Base-by-base conservation (phyloP, 2,329 filamentous ascomycete species). In the Metarhizium sp. region DNA sequence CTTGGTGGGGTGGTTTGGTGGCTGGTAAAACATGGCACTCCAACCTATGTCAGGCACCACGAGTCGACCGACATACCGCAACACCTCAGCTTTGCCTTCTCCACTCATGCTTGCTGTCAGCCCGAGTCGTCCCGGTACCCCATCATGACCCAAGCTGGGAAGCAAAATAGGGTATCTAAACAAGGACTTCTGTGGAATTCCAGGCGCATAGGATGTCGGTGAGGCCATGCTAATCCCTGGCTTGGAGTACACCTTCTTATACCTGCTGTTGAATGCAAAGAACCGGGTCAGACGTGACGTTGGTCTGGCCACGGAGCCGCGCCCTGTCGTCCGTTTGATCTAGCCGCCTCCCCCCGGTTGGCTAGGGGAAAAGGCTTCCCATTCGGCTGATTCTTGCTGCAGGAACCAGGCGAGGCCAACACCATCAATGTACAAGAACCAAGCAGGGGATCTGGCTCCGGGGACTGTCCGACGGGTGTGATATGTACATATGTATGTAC, bases 291-390 rank as follows among this genome's bases (percentile, higher is more conserved):
- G 45, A 30, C 20, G 42, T 11, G 45, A 30, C 20, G 25, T 48
- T 18, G 10, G 18, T 16, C 45, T 48, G 25, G 20, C 25, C 45
- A 30, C 25, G 20, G 25, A 48, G 20, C 8, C 38, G 51, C 14
- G 8, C 29, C 51, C 51, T 46, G 42, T 46, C 25, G 46, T 34
- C 55, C n/a, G 48, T 42, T 48, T 29, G 6, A 29, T 50, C 38
- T 16, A 53, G 50, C 51, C 43, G 52, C 52, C 34, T 38, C 25
- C 38, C 32, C 45, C 55, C 52, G 52, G 55, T 56, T 56, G 55
- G 55, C 51, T 50, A 47, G 47, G 29, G 45, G 6, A n/a, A 25
- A 38, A 40, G 38, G 34, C 25, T 48, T 13, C 25, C 45, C 25
- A 30, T 30, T 30, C 5, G 13, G 50, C 14, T 20, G 32, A 52